Conservation (phyloP, 139 green algal species). For the Nannochloris sp. region DNA sequence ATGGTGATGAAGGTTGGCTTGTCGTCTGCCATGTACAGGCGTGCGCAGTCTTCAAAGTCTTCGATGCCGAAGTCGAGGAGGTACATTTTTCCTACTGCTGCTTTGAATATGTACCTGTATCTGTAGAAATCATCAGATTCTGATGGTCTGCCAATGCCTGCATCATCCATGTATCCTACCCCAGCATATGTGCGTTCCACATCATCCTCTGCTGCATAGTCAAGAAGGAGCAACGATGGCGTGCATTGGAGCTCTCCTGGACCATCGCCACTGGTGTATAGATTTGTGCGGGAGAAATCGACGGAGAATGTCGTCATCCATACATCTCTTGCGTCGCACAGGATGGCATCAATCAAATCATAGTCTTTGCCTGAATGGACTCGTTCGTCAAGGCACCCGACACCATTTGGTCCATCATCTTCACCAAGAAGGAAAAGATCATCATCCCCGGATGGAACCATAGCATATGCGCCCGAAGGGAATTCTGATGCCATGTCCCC, state of each 20-base stretch:
- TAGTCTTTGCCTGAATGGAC: background rate
- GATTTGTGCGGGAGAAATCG: background rate
- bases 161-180: background rate
- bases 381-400: background rate
- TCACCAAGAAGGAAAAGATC: background rate
- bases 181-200: background rate
- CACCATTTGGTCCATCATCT: background rate
- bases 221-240: background rate
- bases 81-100: background rate
- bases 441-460: background rate
- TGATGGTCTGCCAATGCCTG: background rate
- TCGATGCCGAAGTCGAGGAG: constrained; percentile 1
- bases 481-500: background rate
- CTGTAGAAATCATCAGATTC: constrained; percentile 2
- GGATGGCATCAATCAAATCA: background rate
- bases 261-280: background rate
- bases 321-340: background rate
- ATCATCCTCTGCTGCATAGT: background rate
- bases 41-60: background rate
- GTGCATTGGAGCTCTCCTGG: constrained; percentile 2
- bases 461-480: background rate
- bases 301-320: constrained; percentile 1
- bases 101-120: background rate
- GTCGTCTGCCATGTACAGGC: background rate
- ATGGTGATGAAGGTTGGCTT: background rate